Base-by-base conservation (phyloP, 495 filamentous ascomycete genomes). In the Paragyromitra xinjiangensis region DNA sequence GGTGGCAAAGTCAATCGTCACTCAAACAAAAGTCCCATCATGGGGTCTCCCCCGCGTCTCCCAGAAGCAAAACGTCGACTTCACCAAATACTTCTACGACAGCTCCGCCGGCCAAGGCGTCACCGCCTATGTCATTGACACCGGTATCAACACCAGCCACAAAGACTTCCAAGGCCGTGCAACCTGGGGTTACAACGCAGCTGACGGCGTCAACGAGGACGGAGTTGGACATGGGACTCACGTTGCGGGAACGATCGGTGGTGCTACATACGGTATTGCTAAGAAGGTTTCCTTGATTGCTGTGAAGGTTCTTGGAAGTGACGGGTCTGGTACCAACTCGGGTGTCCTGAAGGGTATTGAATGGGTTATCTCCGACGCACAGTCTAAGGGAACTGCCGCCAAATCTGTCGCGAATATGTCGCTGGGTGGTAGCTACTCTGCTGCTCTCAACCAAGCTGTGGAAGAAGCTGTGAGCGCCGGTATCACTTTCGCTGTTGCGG, bases 201-300 rank as follows among this genome's bases (percentile, higher is more conserved):
- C 85, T 62, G 83, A 84, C 16, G 83, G 72, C 58, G 51, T 78
- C 12, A 81, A 88, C 75, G 85, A 83, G 2, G 88, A 89, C 64
- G 81, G 86, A 58, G 84, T 87, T 56, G 88, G 91, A 6, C 91
- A 93, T 82, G 91, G 91, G 29, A 91, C 87, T 14, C 91, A 92
- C 83, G 90, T 91, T 68, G 87, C 91, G 3, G 91, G 90, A 53
- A 93, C 90, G 29, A 88, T 91, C 67, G 91, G 86, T 16, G 88
- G 89, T 37, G 83, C 80, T 59, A 91, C 88, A 8, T 91, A 87
- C 63, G 91, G 91, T 70, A 87, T 93, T 50, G 88, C 90, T 67
- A 92, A 92, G 86, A 88, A 89, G 75, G 88, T 87, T 66, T 84
- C 84, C 67, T 82, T 93, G 29, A 83, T 92, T 67, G 89, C 88